Evolutionary conservation across 2,329 filamentous ascomycete genomes (phyloP), one percentile per base, ranked within the genome.

Genomic region (Fusarium keratoplasticum): DNA sequence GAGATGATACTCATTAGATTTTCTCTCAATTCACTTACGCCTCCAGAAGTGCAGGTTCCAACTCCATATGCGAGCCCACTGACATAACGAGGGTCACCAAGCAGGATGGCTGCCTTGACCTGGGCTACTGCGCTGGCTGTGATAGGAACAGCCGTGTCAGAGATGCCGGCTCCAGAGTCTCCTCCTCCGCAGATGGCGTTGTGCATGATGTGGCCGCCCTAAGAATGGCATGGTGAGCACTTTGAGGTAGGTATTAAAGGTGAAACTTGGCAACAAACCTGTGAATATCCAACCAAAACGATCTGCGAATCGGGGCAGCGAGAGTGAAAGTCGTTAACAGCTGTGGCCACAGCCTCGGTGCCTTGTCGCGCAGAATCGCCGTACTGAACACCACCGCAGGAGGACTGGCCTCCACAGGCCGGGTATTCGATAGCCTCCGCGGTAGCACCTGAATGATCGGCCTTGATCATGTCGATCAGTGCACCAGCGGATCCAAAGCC

Each of bases 171-270:
- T 22, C 84, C 86, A 0, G 83, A 78, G 31, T 88, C 87, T 0
- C 84, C 86, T 35, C 90, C 90, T n/a, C 90, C 90, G 69, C 90
- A 92, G 52, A 91, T 79, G 3, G 89, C 89, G 72, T 90, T 89
- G 74, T 92, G 89, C 82, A 90, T 88, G 76, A 92, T 91, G 76
- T 92, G 89, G 4, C 87, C 89, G 18, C 90, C 90, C 86, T 90
- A 38, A 50, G 10, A 8, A 35, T 25, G 2, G 5, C 1, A 50
- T 2, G 3, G 57, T 70, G 9, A 72, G 59, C 16, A 5, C 1
- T 1, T 31, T 6, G 20, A 11, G 22, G 1, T 3, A 11, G 22
- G 1, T 3, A 4, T 1, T 3, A 0, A 1, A 1, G 9, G 3
- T 0, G 2, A 2, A 4, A 22, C 13, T 10, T 9, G 6, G n/a